Conservation (phyloP, 441 rosid species). For the Syzygium syzygioides region DNA sequence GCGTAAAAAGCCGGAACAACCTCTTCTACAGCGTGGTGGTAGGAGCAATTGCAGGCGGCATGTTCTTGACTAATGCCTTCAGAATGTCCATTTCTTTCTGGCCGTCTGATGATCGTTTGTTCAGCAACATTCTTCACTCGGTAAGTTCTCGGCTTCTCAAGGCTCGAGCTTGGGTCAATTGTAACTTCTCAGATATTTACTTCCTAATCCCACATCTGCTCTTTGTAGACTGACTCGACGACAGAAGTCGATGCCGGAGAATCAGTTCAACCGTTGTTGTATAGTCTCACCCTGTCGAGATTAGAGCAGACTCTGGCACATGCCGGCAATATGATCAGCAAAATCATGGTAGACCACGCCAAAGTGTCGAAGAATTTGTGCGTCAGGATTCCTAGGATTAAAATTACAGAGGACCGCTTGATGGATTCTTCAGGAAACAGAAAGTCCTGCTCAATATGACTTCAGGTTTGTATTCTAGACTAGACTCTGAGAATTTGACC, state of each 20-base stretch:
- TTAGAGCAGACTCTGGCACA: not conserved
- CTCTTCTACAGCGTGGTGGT: constrained; percentile 19
- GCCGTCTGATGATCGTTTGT: constrained; percentile 8
- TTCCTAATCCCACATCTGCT: not conserved
- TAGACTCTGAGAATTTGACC: not conserved
- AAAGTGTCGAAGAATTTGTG: not conserved
- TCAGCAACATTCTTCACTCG: constrained; percentile 6
- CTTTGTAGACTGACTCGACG: not conserved
- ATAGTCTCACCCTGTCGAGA: not conserved
- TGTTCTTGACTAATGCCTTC: constrained; percentile 13
- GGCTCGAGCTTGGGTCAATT: not conserved
- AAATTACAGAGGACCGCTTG: not conserved
- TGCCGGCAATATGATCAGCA: not conserved
- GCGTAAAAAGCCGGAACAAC: constrained; percentile 19
- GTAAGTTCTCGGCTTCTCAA: constrained; percentile 2
- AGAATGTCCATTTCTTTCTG: constrained; percentile 7
- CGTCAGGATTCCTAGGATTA: constrained; percentile 1
- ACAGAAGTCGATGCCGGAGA: not conserved
- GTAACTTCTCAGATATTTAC: not conserved
- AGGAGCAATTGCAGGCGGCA: constrained; percentile 28
- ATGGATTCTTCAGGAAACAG: constrained; percentile 20
- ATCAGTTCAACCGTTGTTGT: not conserved
- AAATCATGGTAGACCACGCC: fast-evolving
- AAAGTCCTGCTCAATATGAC: constrained; percentile 33
- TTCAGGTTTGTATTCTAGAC: constrained; percentile 22